phyloP scores from a whole-genome alignment of 176 grass and related monocot species.

The Carex littledalei region DNA sequence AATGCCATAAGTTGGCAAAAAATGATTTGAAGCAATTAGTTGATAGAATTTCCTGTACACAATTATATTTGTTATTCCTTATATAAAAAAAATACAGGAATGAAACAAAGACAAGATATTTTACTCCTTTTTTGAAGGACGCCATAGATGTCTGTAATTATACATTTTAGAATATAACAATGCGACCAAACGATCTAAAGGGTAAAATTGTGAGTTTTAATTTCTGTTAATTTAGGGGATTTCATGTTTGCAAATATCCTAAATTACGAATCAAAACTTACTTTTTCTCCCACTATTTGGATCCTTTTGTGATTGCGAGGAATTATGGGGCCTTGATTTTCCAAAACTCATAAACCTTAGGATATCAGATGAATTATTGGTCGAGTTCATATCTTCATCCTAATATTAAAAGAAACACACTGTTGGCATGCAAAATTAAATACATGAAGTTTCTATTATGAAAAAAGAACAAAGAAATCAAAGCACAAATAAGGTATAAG shows the following conservation, averaged over 20 bases:
- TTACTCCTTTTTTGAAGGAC: neutral
- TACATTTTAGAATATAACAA: neutral
- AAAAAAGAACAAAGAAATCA: neutral
- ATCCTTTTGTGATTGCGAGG: constrained; percentile 33
- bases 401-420: constrained; percentile 27
- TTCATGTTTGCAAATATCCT: neutral
- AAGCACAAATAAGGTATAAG: neutral
- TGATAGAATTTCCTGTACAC: neutral
- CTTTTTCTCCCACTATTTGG: constrained; percentile 47
- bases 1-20: neutral
- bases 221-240: neutral
- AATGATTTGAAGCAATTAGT: neutral
- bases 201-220: neutral
- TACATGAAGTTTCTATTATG: neutral
- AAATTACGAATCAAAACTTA: constrained; percentile 28
- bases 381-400: constrained; percentile 49
- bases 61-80: neutral
- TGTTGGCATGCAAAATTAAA: neutral
- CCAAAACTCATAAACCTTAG: constrained; percentile 40
- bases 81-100: neutral
- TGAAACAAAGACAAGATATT: neutral
- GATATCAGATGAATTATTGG: constrained; percentile 41
- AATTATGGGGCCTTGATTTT: constrained; percentile 40
- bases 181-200: neutral
- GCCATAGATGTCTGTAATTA: neutral